Evolutionary conservation across 1,284 basidiomycete species (phyloP).

Genomic region (Microbotryum saponariae): DNA sequence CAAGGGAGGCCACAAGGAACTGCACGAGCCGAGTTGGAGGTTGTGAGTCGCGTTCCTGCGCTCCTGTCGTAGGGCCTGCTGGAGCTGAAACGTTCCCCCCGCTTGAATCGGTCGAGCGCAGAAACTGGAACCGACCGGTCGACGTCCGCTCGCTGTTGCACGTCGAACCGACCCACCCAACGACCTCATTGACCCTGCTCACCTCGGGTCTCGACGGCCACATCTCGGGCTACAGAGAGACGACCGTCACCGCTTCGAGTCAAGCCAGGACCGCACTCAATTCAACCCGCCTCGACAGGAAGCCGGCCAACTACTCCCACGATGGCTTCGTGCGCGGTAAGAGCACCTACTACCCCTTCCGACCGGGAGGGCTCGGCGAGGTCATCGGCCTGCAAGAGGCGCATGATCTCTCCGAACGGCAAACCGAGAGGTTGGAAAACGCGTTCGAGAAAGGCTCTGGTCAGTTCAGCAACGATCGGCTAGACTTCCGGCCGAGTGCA

Average conservation of each 20-base stretch:
- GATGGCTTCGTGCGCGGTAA: slow-evolving; percentile 86
- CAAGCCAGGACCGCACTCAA: slow-evolving; percentile 54
- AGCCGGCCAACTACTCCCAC: slow-evolving; percentile 56
- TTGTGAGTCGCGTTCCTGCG: slow-evolving; percentile 3
- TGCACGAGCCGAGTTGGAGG: slow-evolving; percentile 24
- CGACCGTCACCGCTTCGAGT: slow-evolving; percentile 44
- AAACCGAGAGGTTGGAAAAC: slow-evolving; percentile 31
- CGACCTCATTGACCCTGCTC: slow-evolving; percentile 68
- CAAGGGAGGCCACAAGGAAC: slow-evolving; percentile 16
- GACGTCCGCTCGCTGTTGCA: slow-evolving; percentile 26
- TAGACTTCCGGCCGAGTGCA: too few relatives aligned
- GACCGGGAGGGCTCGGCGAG: slow-evolving; percentile 68
- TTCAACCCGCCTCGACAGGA: slow-evolving; percentile 73
- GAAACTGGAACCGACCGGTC: slow-evolving; percentile 28
- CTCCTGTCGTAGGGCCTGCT: background rate
- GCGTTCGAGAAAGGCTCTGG: slow-evolving; percentile 28
- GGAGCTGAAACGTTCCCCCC: background rate
- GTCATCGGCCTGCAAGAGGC: slow-evolving; percentile 21
- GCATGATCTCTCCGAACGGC: slow-evolving; percentile 48
- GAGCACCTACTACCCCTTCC: slow-evolving; percentile 82
- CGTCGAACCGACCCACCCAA: slow-evolving; percentile 56
- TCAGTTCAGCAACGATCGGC: background rate
- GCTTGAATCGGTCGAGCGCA: background rate
- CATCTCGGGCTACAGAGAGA: slow-evolving; percentile 73
- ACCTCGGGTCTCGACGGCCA: slow-evolving; percentile 68